These are phyloP conservation scores for Byssochlamys sp. DNA, from an alignment of 2,329 filamentous ascomycete species.

Conservation along the genomic window DNA sequence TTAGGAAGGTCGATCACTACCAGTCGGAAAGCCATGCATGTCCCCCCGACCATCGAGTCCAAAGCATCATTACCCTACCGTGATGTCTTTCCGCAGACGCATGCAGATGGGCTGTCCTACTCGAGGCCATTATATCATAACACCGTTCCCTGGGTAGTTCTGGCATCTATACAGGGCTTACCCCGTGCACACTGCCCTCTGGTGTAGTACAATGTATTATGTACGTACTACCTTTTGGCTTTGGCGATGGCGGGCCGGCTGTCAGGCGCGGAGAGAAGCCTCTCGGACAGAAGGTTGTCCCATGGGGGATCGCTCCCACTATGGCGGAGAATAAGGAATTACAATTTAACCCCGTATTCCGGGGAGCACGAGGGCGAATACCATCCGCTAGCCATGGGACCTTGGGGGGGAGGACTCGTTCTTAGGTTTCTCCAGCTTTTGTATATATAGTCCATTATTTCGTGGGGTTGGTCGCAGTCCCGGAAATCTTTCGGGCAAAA, in stretches of 20 bases:
- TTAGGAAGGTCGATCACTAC: not conserved
- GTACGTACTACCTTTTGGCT: not conserved
- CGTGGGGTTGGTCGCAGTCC: not conserved
- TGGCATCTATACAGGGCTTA: not conserved
- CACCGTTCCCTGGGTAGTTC: not conserved
- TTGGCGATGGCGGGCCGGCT: not conserved
- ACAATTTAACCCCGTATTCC: not conserved
- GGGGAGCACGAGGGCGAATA: not conserved
- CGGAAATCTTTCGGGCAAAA: conserved; percentile 16
- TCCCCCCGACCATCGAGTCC: not conserved
- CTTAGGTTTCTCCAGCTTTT: not conserved
- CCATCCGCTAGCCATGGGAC: not conserved
- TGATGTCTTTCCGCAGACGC: not conserved
- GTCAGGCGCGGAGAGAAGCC: not conserved
- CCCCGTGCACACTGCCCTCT: not conserved
- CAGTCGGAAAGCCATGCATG: not conserved
- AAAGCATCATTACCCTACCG: not conserved
- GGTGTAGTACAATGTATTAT: too few relatives aligned
- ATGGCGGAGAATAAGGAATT: not conserved
- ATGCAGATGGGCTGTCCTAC: not conserved
- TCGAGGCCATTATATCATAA: not conserved
- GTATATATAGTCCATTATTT: not conserved
- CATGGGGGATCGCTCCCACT: not conserved
- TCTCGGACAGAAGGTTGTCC: not conserved
- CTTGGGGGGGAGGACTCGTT: not conserved